Percentiles rank a stretch among this genome's conserved stretches.
These are phyloP conservation scores for Aspergillus versicolor DNA, from an alignment of 2,329 filamentous ascomycete species.

Conservation along the genomic window DNA sequence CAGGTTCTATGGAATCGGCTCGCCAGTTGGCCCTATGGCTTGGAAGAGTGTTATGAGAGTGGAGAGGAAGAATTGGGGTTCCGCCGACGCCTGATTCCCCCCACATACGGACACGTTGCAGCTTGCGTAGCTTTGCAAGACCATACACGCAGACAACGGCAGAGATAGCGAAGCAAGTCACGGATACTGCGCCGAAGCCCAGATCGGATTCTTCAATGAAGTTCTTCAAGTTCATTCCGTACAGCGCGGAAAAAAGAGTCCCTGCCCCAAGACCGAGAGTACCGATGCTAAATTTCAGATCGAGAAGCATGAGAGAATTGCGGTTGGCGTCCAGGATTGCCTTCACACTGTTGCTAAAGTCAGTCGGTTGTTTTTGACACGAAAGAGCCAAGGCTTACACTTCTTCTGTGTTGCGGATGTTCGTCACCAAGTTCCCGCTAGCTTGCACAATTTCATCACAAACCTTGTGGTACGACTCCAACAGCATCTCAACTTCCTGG, in stretches of 20 bases:
- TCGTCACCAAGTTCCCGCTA: constrained; percentile 85
- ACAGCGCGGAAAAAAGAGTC: constrained; percentile 95
- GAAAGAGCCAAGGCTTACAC: constrained; percentile 62
- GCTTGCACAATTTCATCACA: constrained; percentile 98
- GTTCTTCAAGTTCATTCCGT: constrained; percentile 99
- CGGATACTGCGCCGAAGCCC: constrained; percentile 77
- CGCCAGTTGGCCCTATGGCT: constrained; percentile 41
- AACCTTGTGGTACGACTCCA: constrained; percentile 97
- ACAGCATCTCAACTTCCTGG: constrained; percentile 92
- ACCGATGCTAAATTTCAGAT: constrained; percentile 93
- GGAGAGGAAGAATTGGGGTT: constrained; percentile 27
- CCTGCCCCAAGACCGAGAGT: constrained; percentile 93
- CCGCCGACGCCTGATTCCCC: constrained; percentile 52
- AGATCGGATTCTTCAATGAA: constrained; percentile 93
- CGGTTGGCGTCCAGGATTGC: constrained; percentile 97
- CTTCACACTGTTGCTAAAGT: constrained; percentile 64
- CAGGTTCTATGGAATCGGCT: constrained; percentile 44
- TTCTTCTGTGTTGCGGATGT: constrained; percentile 96
- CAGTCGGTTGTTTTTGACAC: constrained; percentile 13
- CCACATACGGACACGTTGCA: constrained; percentile 88
- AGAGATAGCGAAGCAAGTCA: constrained; percentile 69
- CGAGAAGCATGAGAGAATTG: constrained; percentile 95
- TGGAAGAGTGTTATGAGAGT: constrained; percentile 21
- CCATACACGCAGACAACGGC: constrained; percentile 80
- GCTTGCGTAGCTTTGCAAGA: constrained; percentile 75